Base-by-base conservation (phyloP, 1,139 yeast species). In the Diutina sp. region DNA sequence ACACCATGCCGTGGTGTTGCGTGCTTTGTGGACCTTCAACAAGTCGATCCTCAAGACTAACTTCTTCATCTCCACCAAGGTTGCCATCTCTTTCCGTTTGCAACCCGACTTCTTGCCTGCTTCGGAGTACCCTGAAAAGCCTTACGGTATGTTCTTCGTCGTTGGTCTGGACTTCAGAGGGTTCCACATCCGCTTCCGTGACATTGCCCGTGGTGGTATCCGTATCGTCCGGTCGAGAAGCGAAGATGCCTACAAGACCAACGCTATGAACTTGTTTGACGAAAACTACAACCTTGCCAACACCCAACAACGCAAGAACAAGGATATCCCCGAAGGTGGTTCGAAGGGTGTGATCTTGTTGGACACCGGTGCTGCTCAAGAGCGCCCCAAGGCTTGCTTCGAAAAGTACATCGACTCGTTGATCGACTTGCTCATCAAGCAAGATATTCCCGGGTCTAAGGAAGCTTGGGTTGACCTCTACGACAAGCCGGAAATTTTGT, bases 261-360 rank as follows among this genome's bases (percentile, higher is more conserved):
- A 93, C 68, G 87, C 86, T 61, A 83, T 96, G 65, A 88, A 89
- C 64, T 80, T 93, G 70, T 90, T 93, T 72, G 99, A 93, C 71
- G 99, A 93, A 71, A 93, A 93, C 72, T 93, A 93, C 72, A 91
- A 91, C 69, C 80, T 93, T 71, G 99, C 99, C 51, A 84, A 87
- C 60, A 93, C 99, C 52, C 99, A 93, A 74, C 99, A 93, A 74
- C 82, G 93, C 64, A 93, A 93, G 74, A 93, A 93, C 74, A 93
- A 93, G 76, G 99, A 93, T 75, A 93, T 93, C 59, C 99, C 99
- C 52, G 99, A 93, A 77, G 99, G 99, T 69, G 99, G 99, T 53
- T 90, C 98, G 55, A 93, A 93, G 72, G 99, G 99, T 73, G 99
- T 93, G 57, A 88, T 93, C 59, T 78, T 93, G 65, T 79, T 93